These are phyloP conservation scores for Alternaria tenuissima DNA, from an alignment of 2,329 filamentous ascomycete species.

Conservation along the genomic window DNA sequence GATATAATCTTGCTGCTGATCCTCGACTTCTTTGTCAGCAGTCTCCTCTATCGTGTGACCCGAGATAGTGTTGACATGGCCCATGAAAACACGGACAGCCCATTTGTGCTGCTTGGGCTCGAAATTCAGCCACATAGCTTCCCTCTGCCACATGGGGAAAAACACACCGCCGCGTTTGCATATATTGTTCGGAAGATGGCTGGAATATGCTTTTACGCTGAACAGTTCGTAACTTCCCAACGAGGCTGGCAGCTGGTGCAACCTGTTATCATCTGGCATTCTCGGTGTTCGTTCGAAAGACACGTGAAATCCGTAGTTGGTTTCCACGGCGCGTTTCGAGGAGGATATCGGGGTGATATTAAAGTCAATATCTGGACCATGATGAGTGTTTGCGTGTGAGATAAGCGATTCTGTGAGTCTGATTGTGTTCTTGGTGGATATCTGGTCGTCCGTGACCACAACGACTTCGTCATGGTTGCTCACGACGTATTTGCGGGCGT, in stretches of 20 bases:
- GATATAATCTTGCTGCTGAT: too few relatives aligned
- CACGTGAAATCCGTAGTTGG: background rate
- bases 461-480: too few relatives aligned
- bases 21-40: fast-evolving
- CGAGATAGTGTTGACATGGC: background rate
- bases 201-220: fast-evolving
- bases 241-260: background rate
- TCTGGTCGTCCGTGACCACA: too few relatives aligned
- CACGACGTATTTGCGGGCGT: fast-evolving
- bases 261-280: conserved; percentile 1
- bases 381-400: background rate
- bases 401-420: background rate
- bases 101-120: background rate
- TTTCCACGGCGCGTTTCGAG: background rate
- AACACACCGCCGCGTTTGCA: background rate
- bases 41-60: background rate
- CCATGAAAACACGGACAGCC: background rate
- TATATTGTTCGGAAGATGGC: background rate
- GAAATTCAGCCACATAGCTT: conserved; percentile 4
- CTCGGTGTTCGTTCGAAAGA: background rate
- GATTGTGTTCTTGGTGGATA: background rate
- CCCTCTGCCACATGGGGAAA: conserved; percentile 6
- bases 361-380: background rate
- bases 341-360: fast-evolving
- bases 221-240: background rate